Percentiles rank a stretch among this genome's conserved stretches.
Conservation (phyloP, 139 green algal species). For the Chlamydomonas sphaeroides region DNA sequence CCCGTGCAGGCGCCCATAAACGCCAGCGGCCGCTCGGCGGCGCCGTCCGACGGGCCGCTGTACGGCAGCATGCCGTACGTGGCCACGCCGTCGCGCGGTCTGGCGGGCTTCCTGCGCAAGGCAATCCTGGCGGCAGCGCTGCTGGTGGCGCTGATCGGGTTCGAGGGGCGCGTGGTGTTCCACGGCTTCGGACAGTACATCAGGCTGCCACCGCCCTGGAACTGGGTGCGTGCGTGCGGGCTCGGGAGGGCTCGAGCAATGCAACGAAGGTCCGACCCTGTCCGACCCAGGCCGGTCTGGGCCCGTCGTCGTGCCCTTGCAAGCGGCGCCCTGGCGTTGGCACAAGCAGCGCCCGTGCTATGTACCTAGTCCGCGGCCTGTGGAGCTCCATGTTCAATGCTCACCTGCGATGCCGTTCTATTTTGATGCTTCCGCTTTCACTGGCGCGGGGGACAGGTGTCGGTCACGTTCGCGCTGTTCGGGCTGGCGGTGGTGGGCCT, state of each 20-base stretch:
- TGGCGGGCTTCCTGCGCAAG: constrained; percentile 48
- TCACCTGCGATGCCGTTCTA: too few relatives aligned
- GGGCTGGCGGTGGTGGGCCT: constrained; percentile 67
- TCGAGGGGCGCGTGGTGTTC: constrained; percentile 94
- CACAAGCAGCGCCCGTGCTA: too few relatives aligned
- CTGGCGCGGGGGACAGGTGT: too few relatives aligned
- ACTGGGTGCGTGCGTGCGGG: constrained; percentile 59
- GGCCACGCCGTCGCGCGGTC: background rate
- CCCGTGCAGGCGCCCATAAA: constrained; percentile 37
- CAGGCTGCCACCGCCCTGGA: constrained; percentile 85
- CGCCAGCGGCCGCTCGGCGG: constrained; percentile 23
- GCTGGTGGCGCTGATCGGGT: constrained; percentile 67
- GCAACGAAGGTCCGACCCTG: too few relatives aligned
- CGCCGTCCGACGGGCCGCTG: background rate
- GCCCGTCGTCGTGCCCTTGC: too few relatives aligned
- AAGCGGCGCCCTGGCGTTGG: too few relatives aligned
- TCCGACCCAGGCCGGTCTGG: too few relatives aligned
- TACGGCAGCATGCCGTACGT: constrained; percentile 8
- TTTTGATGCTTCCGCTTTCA: too few relatives aligned
- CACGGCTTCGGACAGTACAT: constrained; percentile 93
- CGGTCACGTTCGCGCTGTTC: constrained; percentile 83
- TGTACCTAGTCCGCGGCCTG: too few relatives aligned
- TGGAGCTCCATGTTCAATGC: too few relatives aligned
- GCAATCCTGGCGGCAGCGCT: constrained; percentile 43
- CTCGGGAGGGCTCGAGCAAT: too few relatives aligned